Percentiles rank a stretch among this genome's conserved stretches.
phyloP scores from a whole-genome alignment of 108 stramenopile genomes.

The Nitzschia putrida region DNA sequence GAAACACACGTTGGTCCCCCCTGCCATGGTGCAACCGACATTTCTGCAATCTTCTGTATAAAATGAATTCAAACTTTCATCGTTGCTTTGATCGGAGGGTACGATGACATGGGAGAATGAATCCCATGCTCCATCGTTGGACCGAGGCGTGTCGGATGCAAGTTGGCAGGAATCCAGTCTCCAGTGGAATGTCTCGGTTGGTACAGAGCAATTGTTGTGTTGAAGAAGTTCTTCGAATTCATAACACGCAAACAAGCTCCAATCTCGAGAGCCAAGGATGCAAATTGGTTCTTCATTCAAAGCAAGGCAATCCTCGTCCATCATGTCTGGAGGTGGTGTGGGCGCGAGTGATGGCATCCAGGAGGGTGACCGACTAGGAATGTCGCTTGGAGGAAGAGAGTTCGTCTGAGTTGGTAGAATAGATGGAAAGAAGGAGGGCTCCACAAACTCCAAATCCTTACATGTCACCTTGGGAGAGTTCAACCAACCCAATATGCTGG shows the following conservation, averaged over 20 bases:
- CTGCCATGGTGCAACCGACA: neutral
- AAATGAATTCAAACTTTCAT: slow-evolving; percentile 12
- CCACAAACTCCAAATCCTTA: neutral
- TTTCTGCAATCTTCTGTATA: neutral
- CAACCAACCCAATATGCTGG: slow-evolving; percentile 3
- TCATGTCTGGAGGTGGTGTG: neutral
- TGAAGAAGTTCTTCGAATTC: neutral
- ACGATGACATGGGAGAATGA: neutral
- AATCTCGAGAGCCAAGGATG: neutral
- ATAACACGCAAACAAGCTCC: slow-evolving; percentile 7
- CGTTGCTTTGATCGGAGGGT: neutral
- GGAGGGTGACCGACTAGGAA: neutral
- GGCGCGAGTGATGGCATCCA: neutral
- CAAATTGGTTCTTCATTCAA: neutral
- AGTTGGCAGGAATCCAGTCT: neutral
- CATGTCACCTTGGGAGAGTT: slow-evolving; percentile 15
- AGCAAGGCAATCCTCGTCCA: neutral
- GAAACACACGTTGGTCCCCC: slow-evolving; percentile 1
- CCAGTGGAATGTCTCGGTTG: neutral
- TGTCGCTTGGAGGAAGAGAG: neutral
- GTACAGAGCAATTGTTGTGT: neutral
- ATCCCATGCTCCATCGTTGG: neutral
- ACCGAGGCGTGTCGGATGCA: neutral
- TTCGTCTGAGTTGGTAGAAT: neutral
- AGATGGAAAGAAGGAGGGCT: neutral